Conservation (phyloP, 225 moss, liverwort and hornwort species). For the Neckera pumila region DNA sequence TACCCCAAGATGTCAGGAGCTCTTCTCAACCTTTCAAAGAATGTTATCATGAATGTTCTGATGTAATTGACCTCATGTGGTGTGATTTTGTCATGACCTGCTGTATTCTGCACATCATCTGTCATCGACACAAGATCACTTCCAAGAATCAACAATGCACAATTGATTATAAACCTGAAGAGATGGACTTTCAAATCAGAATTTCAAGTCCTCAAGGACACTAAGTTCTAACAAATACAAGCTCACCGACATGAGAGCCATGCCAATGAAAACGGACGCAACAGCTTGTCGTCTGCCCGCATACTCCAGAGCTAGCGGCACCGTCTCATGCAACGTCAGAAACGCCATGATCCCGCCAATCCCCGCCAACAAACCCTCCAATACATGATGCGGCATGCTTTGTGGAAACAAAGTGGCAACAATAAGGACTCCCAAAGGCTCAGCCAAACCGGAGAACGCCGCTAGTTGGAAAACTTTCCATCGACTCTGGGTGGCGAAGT, state of each 20-base stretch:
- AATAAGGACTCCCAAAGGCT: conserved; percentile 81
- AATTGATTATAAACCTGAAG: not conserved
- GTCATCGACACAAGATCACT: not conserved
- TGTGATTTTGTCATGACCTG: not conserved
- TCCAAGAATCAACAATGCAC: not conserved
- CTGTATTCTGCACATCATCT: not conserved
- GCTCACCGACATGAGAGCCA: conserved; percentile 96
- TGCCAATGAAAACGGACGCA: conserved; percentile 79
- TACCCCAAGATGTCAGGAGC: not conserved
- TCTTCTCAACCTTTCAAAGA: not conserved
- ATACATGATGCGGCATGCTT: conserved; percentile 69
- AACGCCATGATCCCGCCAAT: conserved; percentile 99
- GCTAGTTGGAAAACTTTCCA: conserved; percentile 93
- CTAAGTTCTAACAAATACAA: conserved; percentile 48
- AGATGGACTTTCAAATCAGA: not conserved
- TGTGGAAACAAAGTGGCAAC: conserved; percentile 80
- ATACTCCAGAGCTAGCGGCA: conserved; percentile 90
- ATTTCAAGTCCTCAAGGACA: conserved; percentile 43
- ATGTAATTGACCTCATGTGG: not conserved
- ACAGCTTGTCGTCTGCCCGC: conserved; percentile 75
- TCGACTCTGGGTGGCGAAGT: conserved; percentile 93
- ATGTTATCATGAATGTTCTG: not conserved
- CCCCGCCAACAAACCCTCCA: conserved; percentile 79
- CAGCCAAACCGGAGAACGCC: conserved; percentile 79
- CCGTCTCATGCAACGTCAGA: conserved; percentile 92